phyloP scores from a whole-genome alignment of 2,329 filamentous ascomycete species.

The Scorias spongiosa region DNA sequence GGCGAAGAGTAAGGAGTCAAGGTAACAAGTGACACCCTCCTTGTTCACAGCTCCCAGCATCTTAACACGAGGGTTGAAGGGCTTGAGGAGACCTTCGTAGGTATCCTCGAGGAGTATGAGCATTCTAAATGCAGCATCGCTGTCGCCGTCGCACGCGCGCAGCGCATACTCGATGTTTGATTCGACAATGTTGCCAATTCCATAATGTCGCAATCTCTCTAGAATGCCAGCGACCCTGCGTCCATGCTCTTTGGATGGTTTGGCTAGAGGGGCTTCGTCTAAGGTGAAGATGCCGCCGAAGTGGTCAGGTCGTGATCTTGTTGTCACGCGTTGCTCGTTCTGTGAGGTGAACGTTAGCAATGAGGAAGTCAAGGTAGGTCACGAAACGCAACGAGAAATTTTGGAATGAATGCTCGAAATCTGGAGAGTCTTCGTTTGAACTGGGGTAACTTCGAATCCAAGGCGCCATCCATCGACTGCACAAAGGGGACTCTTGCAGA shows the following conservation, averaged over 20 bases:
- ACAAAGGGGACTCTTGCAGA: too few species aligned
- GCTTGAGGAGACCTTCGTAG: conserved; percentile 60
- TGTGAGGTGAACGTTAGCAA: conserved; percentile 1
- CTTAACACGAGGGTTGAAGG: conserved; percentile 54
- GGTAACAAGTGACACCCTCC: conserved; percentile 78
- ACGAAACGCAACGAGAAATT: too few species aligned
- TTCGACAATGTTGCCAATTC: conserved; percentile 41
- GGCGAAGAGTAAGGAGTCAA: conserved; percentile 81
- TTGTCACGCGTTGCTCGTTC: conserved; percentile 22
- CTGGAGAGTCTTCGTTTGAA: too few species aligned
- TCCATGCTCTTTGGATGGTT: conserved; percentile 39
- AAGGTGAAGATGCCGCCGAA: conserved; percentile 50
- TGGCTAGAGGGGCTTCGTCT: conserved; percentile 39
- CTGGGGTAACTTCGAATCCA: too few species aligned
- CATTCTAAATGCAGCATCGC: conserved; percentile 60
- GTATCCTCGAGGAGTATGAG: conserved; percentile 68
- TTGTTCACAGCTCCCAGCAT: conserved; percentile 81
- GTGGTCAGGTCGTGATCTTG: conserved; percentile 34
- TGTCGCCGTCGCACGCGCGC: conserved; percentile 50
- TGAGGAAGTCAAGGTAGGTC: too few species aligned
- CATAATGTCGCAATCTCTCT: conserved; percentile 35
- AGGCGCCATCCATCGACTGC: too few species aligned
- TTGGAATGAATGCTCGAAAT: too few species aligned
- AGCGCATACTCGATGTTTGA: conserved; percentile 49
- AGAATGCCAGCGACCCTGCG: conserved; percentile 42